These are phyloP conservation scores for Aegilops speltoides DNA, from an alignment of 176 grass and related monocot genomes.

Conservation along the genomic window DNA sequence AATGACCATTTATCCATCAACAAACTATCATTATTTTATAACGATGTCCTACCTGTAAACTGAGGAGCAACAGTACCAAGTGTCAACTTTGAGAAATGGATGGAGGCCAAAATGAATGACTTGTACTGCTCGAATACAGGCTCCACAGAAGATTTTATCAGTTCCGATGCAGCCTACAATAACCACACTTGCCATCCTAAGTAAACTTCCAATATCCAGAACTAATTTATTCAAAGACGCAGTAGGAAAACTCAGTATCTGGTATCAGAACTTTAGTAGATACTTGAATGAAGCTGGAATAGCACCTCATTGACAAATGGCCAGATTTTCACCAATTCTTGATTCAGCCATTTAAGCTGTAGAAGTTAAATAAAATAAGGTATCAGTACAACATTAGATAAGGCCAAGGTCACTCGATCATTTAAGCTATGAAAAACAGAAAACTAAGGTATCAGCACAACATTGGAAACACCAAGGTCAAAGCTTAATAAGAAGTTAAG, in stretches of 20 bases:
- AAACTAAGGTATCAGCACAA: constrained; percentile 34
- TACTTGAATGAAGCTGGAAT: constrained; percentile 26
- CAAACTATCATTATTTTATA: neutral
- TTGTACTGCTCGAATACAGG: constrained; percentile 98
- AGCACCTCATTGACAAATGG: constrained; percentile 86
- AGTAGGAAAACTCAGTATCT: constrained; percentile 24
- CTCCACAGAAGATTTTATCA: constrained; percentile 90
- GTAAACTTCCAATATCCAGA: constrained; percentile 26
- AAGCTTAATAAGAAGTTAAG: neutral
- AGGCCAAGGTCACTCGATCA: constrained; percentile 53
- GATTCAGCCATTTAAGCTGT: constrained; percentile 95
- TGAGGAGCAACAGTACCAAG: constrained; percentile 98
- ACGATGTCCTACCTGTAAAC: constrained; percentile 69
- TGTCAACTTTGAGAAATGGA: constrained; percentile 95
- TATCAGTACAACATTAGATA: constrained; percentile 44
- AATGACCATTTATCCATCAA: constrained; percentile 19
- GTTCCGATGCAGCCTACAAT: constrained; percentile 88
- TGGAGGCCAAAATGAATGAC: constrained; percentile 75
- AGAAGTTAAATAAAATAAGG: constrained; percentile 11
- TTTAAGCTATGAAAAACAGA: constrained; percentile 57
- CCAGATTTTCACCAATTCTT: constrained; percentile 82
- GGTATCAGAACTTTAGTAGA: constrained; percentile 1
- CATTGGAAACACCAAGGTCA: neutral
- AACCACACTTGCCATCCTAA: constrained; percentile 25
- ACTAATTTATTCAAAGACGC: constrained; percentile 31